These are phyloP conservation scores for Rhodotorula sp. DNA, from an alignment of 1,284 basidiomycete species.

Conservation along the genomic window DNA sequence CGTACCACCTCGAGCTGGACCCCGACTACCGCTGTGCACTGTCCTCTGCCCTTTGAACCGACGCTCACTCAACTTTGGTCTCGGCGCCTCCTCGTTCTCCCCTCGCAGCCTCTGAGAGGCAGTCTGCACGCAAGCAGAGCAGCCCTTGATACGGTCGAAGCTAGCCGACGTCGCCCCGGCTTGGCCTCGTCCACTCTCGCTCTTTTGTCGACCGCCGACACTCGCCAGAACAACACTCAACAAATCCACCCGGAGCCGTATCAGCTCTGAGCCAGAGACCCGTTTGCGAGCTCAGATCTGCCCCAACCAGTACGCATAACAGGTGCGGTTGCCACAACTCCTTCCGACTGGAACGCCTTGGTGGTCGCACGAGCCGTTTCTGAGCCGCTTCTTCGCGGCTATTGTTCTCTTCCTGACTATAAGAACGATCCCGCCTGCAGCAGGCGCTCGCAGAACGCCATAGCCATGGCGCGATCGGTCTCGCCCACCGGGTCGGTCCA, in stretches of 20 bases:
- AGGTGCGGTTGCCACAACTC: too few relatives aligned
- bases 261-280: too few relatives aligned
- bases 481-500: slow-evolving; percentile 30
- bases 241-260: neutral
- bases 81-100: neutral
- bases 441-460: neutral
- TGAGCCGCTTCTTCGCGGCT: too few relatives aligned
- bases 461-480: slow-evolving; percentile 7
- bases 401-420: neutral
- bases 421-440: neutral
- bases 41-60: neutral
- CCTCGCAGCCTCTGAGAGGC: too few relatives aligned
- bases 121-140: neutral
- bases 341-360: too few relatives aligned
- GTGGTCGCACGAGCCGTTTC: too few relatives aligned
- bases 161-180: too few relatives aligned
- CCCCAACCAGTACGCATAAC: too few relatives aligned
- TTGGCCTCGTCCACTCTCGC: too few relatives aligned
- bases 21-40: neutral
- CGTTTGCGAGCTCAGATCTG: too few relatives aligned
- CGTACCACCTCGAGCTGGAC: neutral
- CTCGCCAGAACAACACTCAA: neutral
- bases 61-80: neutral
- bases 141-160: neutral
- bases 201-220: neutral